phyloP scores from a whole-genome alignment of 1,284 basidiomycete genomes.

The Rhodotorula mucilaginosa region DNA sequence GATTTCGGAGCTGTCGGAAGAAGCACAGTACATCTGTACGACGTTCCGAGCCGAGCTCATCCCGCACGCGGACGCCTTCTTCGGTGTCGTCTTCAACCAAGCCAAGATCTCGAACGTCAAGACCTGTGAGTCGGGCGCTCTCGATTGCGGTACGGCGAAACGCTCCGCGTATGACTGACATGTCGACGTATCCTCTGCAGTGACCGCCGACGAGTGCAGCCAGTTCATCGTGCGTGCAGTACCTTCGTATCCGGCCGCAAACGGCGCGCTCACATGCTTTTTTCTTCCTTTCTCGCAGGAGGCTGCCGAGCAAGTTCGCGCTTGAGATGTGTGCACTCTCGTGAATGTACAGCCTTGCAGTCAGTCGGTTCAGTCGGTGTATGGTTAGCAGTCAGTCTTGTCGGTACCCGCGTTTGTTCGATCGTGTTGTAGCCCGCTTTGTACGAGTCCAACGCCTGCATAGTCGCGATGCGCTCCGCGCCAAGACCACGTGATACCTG shows the following conservation, averaged over 20 bases:
- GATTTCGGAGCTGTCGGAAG: constrained; percentile 83
- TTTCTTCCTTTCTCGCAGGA: background rate
- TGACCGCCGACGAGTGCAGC: constrained; percentile 39
- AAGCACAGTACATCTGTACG: constrained; percentile 96
- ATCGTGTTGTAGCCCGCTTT: too few species aligned
- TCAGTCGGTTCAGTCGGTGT: background rate
- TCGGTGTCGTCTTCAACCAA: constrained; percentile 97
- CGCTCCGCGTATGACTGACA: too few species aligned
- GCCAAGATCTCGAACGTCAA: constrained; percentile 82
- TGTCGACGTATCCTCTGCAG: background rate
- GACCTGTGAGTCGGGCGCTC: constrained; percentile 12
- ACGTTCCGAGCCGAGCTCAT: constrained; percentile 98
- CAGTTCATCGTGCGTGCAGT: constrained; percentile 26
- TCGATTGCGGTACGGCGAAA: too few species aligned
- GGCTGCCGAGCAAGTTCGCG: constrained; percentile 32
- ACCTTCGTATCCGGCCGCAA: too few species aligned
- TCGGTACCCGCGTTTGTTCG: too few species aligned
- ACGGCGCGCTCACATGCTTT: too few species aligned
- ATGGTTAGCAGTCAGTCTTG: background rate
- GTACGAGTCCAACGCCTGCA: too few species aligned
- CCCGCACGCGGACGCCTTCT: constrained; percentile 90
- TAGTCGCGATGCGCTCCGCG: too few species aligned
- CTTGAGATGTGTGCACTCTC: background rate
- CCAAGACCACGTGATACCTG: too few species aligned
- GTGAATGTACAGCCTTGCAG: too few species aligned